Conservation (phyloP, 768 basidiomycete genomes). For the Favolaschia claudopus region DNA sequence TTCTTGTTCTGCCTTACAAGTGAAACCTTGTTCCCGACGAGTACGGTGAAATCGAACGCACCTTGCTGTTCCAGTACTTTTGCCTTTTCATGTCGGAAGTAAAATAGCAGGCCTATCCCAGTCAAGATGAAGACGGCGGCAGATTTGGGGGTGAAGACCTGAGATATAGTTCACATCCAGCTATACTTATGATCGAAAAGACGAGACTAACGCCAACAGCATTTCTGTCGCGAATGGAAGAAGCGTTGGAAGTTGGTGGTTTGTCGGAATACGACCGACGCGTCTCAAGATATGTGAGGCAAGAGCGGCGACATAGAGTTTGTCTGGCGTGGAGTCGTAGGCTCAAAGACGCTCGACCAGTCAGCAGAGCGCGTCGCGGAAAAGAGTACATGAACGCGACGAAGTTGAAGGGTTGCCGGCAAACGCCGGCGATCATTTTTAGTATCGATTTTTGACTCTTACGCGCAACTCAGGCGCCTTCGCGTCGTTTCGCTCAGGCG, state of each 20-base stretch:
- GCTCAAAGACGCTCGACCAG: neutral
- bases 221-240: neutral
- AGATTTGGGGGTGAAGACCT: slow-evolving; percentile 94
- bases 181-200: no score
- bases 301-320: slow-evolving; percentile 1
- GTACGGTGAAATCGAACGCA: slow-evolving; percentile 42
- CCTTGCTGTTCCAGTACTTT: slow-evolving; percentile 79
- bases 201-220: slow-evolving; percentile 21
- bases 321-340: neutral
- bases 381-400: slow-evolving; percentile 11
- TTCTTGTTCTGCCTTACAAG: slow-evolving; percentile 67
- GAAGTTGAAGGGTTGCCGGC: neutral
- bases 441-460: no score
- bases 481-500: neutral
- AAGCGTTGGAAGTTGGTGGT: no score
- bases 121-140: slow-evolving; percentile 86
- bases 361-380: slow-evolving; percentile 22
- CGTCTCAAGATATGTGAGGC: slow-evolving; percentile 11
- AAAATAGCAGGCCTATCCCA: slow-evolving; percentile 82
- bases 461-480: neutral
- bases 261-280: slow-evolving; percentile 14
- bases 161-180: no score
- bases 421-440: no score
- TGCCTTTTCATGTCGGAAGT: slow-evolving; percentile 89
- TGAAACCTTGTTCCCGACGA: slow-evolving; percentile 1